Percentiles rank a stretch among this genome's conserved stretches.
These are phyloP conservation scores for Trichosanthes cucumerina DNA, from an alignment of 306 rosid species.

Conservation along the genomic window DNA sequence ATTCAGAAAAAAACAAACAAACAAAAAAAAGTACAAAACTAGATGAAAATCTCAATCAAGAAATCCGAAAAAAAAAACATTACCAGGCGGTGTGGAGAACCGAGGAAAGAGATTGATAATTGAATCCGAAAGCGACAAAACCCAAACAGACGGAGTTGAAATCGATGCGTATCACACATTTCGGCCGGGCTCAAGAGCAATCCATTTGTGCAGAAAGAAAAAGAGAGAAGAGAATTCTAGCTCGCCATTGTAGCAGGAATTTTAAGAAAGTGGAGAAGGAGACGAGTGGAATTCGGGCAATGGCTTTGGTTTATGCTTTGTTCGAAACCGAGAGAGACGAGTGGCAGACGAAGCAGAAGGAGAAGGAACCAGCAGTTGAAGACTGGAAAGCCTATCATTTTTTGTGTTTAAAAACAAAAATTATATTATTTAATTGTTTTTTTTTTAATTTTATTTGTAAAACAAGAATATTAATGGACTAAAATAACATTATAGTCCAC, in stretches of 20 bases:
- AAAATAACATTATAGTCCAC: no score
- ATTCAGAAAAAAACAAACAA: background rate
- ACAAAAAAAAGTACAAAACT: background rate
- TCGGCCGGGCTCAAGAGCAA: slow-evolving; percentile 1
- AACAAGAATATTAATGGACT: no score
- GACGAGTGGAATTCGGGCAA: slow-evolving; percentile 4
- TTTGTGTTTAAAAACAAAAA: no score
- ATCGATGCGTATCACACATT: slow-evolving; percentile 5
- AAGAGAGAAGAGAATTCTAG: background rate
- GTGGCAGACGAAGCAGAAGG: slow-evolving; percentile 46
- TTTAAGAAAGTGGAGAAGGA: background rate
- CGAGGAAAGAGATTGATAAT: background rate
- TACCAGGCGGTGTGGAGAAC: background rate
- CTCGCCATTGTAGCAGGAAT: background rate
- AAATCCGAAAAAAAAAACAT: background rate
- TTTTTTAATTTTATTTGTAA: no score
- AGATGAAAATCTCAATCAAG: background rate
- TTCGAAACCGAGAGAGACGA: slow-evolving; percentile 32
- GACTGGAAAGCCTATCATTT: slow-evolving; percentile 16
- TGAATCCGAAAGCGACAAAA: background rate
- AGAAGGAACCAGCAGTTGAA: slow-evolving; percentile 15
- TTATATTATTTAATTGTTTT: no score
- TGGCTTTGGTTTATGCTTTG: slow-evolving; percentile 19
- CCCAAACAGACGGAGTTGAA: background rate
- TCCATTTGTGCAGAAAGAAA: background rate